A percentile compares a stretch with the other conserved stretches of the same genome.
Evolutionary conservation across 1,139 yeast genomes (phyloP).

Genomic region (Casaregolazyma lundiana): DNA sequence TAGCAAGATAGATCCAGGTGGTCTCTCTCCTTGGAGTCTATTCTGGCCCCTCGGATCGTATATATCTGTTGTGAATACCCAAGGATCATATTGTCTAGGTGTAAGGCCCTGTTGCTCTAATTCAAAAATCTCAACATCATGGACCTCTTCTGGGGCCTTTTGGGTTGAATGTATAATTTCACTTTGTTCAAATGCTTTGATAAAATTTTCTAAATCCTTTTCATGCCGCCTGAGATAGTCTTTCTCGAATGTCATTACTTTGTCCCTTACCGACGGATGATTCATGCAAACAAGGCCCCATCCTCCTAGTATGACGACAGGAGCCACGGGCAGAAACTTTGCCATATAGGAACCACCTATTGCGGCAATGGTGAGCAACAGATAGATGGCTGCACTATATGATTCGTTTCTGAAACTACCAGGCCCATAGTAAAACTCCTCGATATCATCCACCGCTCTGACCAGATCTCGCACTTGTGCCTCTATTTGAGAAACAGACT

Average conservation of each 20-base stretch:
- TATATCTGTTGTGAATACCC: constrained; percentile 43
- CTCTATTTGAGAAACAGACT: constrained; percentile 59
- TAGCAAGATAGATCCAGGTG: constrained; percentile 58
- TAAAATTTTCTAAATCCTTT: constrained; percentile 20
- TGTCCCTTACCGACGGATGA: constrained; percentile 51
- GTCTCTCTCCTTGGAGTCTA: constrained; percentile 57
- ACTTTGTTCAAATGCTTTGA: constrained; percentile 39
- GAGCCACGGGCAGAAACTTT: constrained; percentile 62
- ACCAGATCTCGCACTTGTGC: constrained; percentile 57
- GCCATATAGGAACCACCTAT: constrained; percentile 50
- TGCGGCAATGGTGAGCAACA: constrained; percentile 43
- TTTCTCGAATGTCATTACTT: constrained; percentile 21
- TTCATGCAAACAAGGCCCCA: constrained; percentile 50
- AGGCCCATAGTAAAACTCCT: constrained; percentile 54
- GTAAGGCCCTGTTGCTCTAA: constrained; percentile 63
- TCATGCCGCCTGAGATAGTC: constrained; percentile 24
- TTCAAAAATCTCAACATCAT: constrained; percentile 67
- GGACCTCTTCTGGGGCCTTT: constrained; percentile 61
- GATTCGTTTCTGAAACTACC: constrained; percentile 73
- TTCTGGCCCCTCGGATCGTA: constrained; percentile 50
- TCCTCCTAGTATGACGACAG: constrained; percentile 49
- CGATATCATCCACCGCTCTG: constrained; percentile 47
- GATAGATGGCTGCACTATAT: constrained; percentile 52
- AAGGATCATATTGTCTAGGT: constrained; percentile 57
- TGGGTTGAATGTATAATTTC: constrained; percentile 43